phyloP scores from a whole-genome alignment of 768 basidiomycete species.

The Kwoniella newhampshirensis region DNA sequence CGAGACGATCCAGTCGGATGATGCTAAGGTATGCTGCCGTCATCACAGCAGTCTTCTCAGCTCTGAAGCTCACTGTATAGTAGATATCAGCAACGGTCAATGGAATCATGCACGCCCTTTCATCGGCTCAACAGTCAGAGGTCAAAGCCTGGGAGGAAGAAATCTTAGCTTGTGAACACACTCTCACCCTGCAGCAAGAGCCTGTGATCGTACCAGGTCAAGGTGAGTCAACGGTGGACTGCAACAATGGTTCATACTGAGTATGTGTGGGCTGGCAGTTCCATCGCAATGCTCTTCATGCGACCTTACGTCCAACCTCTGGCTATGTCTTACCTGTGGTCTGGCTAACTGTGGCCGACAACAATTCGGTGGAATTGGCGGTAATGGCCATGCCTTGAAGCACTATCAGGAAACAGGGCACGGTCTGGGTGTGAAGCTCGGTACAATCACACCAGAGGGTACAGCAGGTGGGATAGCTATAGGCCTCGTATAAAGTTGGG shows the following conservation, averaged over 20 bases:
- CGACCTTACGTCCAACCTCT: constrained; percentile 84
- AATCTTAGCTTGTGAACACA: constrained; percentile 80
- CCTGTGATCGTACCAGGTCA: constrained; percentile 37
- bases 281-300: constrained; percentile 79
- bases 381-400: constrained; percentile 82
- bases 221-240: constrained; percentile 20
- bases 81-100: constrained; percentile 64
- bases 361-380: constrained; percentile 75
- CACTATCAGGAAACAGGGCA: constrained; percentile 76
- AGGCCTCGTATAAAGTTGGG: not conserved
- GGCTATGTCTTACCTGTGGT: constrained; percentile 93
- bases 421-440: constrained; percentile 83
- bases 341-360: constrained; percentile 82
- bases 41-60: not conserved
- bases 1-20: constrained; percentile 33
- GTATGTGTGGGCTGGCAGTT: constrained; percentile 58
- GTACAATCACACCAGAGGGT: constrained; percentile 95
- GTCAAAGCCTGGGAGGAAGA: constrained; percentile 99
- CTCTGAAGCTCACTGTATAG: not conserved
- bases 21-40: constrained; percentile 29
- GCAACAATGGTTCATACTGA: not conserved
- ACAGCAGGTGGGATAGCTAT: constrained; percentile 65
- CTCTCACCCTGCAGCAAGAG: constrained; percentile 61
- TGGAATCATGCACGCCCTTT: constrained; percentile 74
- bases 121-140: constrained; percentile 87